These are phyloP conservation scores for Quercus aquifolioides DNA, from an alignment of 306 rosid genomes.

Conservation along the genomic window DNA sequence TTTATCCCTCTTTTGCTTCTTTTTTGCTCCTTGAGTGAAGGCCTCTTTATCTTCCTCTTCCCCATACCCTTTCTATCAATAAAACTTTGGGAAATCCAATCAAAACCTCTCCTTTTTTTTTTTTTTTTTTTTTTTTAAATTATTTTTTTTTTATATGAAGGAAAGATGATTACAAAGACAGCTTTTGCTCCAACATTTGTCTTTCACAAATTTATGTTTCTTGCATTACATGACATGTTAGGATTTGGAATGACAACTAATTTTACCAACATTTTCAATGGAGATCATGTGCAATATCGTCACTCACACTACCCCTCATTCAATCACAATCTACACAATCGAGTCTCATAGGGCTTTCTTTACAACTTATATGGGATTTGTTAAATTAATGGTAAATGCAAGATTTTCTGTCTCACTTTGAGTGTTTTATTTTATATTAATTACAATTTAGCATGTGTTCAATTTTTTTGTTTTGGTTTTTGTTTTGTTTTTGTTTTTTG, in stretches of 20 bases:
- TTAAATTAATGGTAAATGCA: conserved; percentile 37
- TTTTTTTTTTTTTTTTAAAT: neutral
- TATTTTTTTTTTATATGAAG: conserved; percentile 4
- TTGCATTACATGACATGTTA: conserved; percentile 16
- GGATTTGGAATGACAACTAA: conserved; percentile 21
- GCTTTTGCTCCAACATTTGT: conserved; percentile 33
- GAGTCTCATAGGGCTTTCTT: conserved; percentile 36
- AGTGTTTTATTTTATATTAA: too few species aligned
- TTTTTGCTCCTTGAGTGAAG: conserved; percentile 41
- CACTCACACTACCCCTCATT: neutral
- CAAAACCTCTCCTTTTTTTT: conserved; percentile 33
- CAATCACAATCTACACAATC: conserved; percentile 27
- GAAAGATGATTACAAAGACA: conserved; percentile 32
- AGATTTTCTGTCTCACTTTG: neutral
- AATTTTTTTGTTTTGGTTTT: too few species aligned
- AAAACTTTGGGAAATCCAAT: conserved; percentile 46
- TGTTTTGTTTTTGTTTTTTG: too few species aligned
- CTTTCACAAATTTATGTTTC: conserved; percentile 33
- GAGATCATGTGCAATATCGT: conserved; percentile 14
- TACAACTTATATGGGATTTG: conserved; percentile 39
- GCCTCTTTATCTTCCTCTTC: conserved; percentile 48
- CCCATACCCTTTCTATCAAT: conserved; percentile 40
- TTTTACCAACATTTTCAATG: conserved; percentile 26
- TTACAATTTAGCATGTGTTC: too few species aligned
- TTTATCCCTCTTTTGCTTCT: conserved; percentile 44